Base-by-base conservation (phyloP, 306 rosid species). In the Cicer bijugum region DNA sequence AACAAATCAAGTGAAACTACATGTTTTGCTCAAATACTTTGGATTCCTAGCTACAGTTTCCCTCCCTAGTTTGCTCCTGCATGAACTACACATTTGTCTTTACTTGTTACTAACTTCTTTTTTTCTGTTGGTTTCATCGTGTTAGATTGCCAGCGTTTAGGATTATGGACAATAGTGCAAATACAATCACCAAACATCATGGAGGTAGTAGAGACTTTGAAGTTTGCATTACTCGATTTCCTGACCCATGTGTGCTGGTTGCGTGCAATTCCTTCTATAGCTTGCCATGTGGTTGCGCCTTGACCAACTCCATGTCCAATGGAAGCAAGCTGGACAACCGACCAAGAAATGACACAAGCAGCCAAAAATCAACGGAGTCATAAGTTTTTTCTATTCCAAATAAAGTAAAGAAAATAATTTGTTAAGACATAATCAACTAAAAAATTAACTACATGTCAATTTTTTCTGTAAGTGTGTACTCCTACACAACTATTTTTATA, bases 71-170 rank as follows among this genome's bases (percentile, higher is more conserved):
- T 61, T n/a, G 67, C 23, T 16, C 38, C 15, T 64, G 14, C 72
- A 44, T 67, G 47, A 39, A 38, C 52, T 51, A 20, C 45, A 20
- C 5, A 6, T 59, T 73, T 35, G 37, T 63, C 38, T 62, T 12
- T 62, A 63, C 14, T 39, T 63, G 65, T 64, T 19, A 5, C 43
- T 64, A 12, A 74, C 70, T 40, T 62, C 3, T 47, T 5, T 7
- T 39, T 23, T 51, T 40, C 20, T 12, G 33, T 52, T 63, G 40
- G 60, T 64, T 64, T 39, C 16, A 52, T 63, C 58, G 9, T 40
- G 79, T 12, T 5, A 75, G 72, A 20, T 75, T 75, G 79, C 9
- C 8, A 75, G 79, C 72, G 65, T 50, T 51, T 75, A 75, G 33
- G 65, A 64, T 40, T 64, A 38, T 35, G 6, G 12, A 60, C 40